Conservation (phyloP, 768 basidiomycete species). For the Pulveroboletus sp. region DNA sequence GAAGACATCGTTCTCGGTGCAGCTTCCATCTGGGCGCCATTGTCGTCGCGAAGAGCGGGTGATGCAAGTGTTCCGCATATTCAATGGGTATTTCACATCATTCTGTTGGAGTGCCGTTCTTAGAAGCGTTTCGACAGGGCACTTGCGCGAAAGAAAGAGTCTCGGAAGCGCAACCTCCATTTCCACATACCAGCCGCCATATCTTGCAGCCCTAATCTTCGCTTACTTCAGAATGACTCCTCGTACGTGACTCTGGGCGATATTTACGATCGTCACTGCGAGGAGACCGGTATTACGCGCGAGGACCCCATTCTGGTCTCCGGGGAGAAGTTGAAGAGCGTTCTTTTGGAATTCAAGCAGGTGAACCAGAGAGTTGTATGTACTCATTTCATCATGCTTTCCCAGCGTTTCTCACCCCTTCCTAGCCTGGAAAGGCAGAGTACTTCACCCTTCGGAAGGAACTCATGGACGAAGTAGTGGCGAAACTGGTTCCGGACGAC, state of each 20-base stretch:
- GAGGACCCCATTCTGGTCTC: slow-evolving; percentile 87
- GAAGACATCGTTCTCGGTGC: slow-evolving; percentile 85
- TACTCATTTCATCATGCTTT: background rate
- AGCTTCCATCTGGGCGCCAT: slow-evolving; percentile 80
- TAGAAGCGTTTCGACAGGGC: slow-evolving; percentile 47
- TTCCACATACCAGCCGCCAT: slow-evolving; percentile 91
- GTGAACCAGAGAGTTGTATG: slow-evolving; percentile 39
- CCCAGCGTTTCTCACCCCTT: background rate
- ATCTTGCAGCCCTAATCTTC: slow-evolving; percentile 76
- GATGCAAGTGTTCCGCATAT: slow-evolving; percentile 88
- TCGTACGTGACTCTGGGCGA: slow-evolving; percentile 91
- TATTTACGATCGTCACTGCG: slow-evolving; percentile 89
- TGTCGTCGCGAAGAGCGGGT: slow-evolving; percentile 90
- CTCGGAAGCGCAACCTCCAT: slow-evolving; percentile 81
- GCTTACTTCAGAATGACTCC: slow-evolving; percentile 86
- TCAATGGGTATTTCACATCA: slow-evolving; percentile 63
- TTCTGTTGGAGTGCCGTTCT: background rate
- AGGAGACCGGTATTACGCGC: slow-evolving; percentile 64
- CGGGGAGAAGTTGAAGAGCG: slow-evolving; percentile 77
- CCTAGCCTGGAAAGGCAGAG: slow-evolving; percentile 58
- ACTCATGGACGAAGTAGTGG: slow-evolving; percentile 79
- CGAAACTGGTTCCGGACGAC: slow-evolving; percentile 88
- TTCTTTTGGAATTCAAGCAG: slow-evolving; percentile 57
- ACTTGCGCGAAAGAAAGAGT: slow-evolving; percentile 84
- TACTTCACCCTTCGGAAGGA: slow-evolving; percentile 75